phyloP scores from a whole-genome alignment of 2,329 filamentous ascomycete genomes.

The Pseudogymnoascus sp. region DNA sequence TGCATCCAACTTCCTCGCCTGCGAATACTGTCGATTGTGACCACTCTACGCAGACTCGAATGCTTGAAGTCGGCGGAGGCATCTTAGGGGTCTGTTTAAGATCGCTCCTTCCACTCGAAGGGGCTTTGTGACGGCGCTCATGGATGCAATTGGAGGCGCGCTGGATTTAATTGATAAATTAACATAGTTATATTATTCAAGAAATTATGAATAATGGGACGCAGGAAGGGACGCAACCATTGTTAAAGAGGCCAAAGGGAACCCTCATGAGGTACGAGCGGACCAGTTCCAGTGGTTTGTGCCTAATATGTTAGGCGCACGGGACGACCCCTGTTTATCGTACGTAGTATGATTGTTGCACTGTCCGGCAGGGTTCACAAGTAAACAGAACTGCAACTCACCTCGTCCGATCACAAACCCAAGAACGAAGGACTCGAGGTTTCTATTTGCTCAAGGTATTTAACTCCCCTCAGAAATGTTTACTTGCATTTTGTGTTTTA shows the following conservation, averaged over 20 bases:
- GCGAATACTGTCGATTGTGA: constrained; percentile 91
- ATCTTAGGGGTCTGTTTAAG: constrained; percentile 21
- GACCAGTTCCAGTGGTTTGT: neutral
- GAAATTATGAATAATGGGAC: neutral
- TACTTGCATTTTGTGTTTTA: neutral
- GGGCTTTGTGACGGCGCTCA: constrained; percentile 24
- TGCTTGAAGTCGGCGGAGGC: constrained; percentile 53
- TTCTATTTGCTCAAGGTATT: neutral
- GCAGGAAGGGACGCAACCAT: neutral
- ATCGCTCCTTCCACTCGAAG: constrained; percentile 24
- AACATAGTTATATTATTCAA: constrained; percentile 8
- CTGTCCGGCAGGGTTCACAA: neutral
- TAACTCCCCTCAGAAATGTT: neutral
- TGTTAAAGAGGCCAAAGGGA: neutral
- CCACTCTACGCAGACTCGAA: constrained; percentile 94
- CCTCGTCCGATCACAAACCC: neutral
- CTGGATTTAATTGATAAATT: constrained; percentile 7
- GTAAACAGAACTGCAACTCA: constrained; percentile 9
- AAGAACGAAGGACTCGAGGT: neutral
- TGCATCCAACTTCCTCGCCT: constrained; percentile 91
- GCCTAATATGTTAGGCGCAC: neutral
- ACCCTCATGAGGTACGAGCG: neutral
- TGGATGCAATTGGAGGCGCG: constrained; percentile 19
- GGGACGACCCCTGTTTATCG: neutral
- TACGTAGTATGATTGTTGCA: constrained; percentile 6